Percentiles rank a stretch among this genome's conserved stretches.
Evolutionary conservation across 176 grass and related monocot species (phyloP).

Genomic region (Juncus inflexus): DNA sequence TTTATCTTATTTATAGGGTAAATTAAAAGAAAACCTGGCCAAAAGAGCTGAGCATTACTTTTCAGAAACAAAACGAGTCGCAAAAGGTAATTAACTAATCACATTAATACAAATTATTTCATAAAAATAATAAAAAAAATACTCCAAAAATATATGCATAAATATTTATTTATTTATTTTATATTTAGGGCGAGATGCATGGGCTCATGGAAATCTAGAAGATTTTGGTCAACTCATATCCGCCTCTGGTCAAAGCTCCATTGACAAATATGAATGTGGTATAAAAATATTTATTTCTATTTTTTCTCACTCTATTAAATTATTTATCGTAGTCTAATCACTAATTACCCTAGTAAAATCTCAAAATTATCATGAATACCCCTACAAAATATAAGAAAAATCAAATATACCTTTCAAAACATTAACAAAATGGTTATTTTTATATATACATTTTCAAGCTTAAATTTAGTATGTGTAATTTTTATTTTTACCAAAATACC

Average conservation of each 20-base stretch:
- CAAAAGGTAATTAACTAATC: slow-evolving; percentile 44
- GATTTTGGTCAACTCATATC: slow-evolving; percentile 66
- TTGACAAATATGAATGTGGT: slow-evolving; percentile 93
- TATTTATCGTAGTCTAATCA: no score
- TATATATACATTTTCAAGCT: no score
- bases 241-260: slow-evolving; percentile 82
- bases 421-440: no score
- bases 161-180: background rate
- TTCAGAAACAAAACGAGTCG: slow-evolving; percentile 71
- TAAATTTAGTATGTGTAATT: no score
- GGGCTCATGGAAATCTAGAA: slow-evolving; percentile 68
- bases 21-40: slow-evolving; percentile 59
- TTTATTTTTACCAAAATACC: no score
- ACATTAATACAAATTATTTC: background rate
- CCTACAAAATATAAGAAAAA: no score
- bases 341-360: no score
- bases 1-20: slow-evolving; percentile 34
- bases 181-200: slow-evolving; percentile 53
- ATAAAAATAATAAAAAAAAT: slow-evolving; percentile 15
- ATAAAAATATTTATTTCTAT: slow-evolving; percentile 11
- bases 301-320: no score
- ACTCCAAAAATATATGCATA: background rate
- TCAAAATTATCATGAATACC: no score
- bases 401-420: no score
- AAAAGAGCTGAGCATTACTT: slow-evolving; percentile 91